Conservation (phyloP, 2,329 filamentous ascomycete genomes). For the Byssothecium circinans region DNA sequence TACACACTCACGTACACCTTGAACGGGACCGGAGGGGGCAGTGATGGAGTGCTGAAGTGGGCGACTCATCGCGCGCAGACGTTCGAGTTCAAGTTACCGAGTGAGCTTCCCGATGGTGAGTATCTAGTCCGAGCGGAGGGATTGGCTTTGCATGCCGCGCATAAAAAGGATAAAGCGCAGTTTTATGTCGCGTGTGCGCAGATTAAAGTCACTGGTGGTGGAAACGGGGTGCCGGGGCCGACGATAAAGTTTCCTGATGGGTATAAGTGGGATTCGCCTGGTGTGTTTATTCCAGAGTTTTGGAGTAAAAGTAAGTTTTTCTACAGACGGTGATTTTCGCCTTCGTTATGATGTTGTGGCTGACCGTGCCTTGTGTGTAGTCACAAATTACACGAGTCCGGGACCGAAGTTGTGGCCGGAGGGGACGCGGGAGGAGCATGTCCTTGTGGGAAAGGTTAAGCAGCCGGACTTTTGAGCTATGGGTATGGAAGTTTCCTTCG, state of each 20-base stretch:
- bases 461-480: background rate
- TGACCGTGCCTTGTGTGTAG: background rate
- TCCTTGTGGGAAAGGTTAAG: conserved; percentile 5
- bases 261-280: conserved; percentile 33
- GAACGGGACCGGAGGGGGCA: conserved; percentile 32
- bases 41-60: conserved; percentile 22
- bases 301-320: conserved; percentile 10
- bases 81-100: conserved; percentile 42
- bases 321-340: background rate
- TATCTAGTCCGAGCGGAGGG: conserved; percentile 50
- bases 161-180: conserved; percentile 32
- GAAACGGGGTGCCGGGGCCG: conserved; percentile 31
- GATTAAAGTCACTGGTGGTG: conserved; percentile 41
- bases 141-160: conserved; percentile 26
- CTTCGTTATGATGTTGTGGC: background rate
- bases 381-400: conserved; percentile 28
- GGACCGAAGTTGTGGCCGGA: conserved; percentile 27
- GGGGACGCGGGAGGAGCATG: conserved; percentile 17
- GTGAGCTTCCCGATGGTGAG: conserved; percentile 41
- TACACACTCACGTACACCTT: conserved; percentile 30
- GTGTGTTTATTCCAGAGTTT: conserved; percentile 36
- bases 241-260: conserved; percentile 44
- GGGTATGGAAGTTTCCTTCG: too few relatives aligned
- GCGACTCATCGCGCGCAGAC: conserved; percentile 28
- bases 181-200: conserved; percentile 51